Percentiles rank a stretch among this genome's conserved stretches.
These are phyloP conservation scores for Dionaea muscipula DNA, from an alignment of 179 eudicot genomes.

Conservation along the genomic window DNA sequence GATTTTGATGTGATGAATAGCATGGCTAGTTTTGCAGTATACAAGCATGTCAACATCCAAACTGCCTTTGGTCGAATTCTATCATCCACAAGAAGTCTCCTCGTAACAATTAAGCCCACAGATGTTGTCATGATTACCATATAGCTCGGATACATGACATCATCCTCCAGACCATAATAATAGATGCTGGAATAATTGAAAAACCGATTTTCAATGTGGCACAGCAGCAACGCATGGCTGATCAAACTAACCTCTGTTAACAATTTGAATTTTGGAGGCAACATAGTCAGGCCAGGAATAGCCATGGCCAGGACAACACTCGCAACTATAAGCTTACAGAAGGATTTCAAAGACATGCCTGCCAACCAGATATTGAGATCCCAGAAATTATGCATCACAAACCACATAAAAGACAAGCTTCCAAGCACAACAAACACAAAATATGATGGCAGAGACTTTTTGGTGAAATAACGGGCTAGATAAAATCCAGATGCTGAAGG, in stretches of 20 bases:
- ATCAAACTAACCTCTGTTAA: conserved; percentile 70
- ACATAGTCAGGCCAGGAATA: conserved; percentile 82
- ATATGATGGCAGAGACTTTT: conserved; percentile 79
- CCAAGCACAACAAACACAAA: conserved; percentile 80
- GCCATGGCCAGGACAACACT: conserved; percentile 73
- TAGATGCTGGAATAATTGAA: conserved; percentile 76
- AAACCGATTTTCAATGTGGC: conserved; percentile 83
- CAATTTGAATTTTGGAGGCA: conserved; percentile 61
- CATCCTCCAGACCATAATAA: conserved; percentile 81
- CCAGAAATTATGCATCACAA: conserved; percentile 91
- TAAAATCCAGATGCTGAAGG: conserved; percentile 79
- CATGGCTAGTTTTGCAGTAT: conserved; percentile 79
- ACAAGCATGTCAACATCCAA: conserved; percentile 79
- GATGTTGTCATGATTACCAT: conserved; percentile 78
- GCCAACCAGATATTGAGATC: conserved; percentile 96
- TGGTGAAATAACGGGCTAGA: conserved; percentile 76
- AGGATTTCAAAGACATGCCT: conserved; percentile 88
- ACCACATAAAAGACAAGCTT: conserved; percentile 85
- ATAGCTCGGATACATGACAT: conserved; percentile 94
- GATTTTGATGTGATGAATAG: conserved; percentile 68
- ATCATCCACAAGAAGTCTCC: conserved; percentile 59
- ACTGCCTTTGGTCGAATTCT: conserved; percentile 74
- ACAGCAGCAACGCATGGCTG: conserved; percentile 67
- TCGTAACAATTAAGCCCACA: conserved; percentile 71
- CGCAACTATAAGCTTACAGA: conserved; percentile 78